A percentile compares a stretch with the other conserved stretches of the same genome.
phyloP scores from a whole-genome alignment of 208 protist species.

The Leishmania arabica region DNA sequence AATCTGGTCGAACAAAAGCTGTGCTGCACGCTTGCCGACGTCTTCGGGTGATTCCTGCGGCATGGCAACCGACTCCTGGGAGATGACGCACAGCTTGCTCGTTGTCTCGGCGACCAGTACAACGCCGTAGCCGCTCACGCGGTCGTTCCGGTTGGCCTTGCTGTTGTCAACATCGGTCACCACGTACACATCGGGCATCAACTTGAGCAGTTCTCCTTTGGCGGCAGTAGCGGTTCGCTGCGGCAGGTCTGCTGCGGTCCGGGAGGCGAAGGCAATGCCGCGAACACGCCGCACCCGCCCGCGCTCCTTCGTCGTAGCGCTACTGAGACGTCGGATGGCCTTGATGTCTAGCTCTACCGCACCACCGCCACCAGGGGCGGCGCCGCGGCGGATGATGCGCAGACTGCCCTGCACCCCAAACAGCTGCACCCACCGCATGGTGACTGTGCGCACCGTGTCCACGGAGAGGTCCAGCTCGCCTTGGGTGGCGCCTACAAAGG shows the following conservation, averaged over 20 bases:
- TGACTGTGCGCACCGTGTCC: slow-evolving; percentile 91
- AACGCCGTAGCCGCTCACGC: slow-evolving; percentile 89
- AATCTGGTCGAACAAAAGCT: slow-evolving; percentile 87
- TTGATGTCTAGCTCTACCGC: slow-evolving; percentile 82
- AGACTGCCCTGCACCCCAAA: slow-evolving; percentile 86
- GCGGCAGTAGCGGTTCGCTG: slow-evolving; percentile 87
- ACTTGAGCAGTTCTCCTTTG: slow-evolving; percentile 86
- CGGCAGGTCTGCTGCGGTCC: slow-evolving; percentile 82
- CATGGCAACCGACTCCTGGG: slow-evolving; percentile 78
- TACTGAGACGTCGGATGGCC: slow-evolving; percentile 72
- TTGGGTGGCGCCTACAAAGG: slow-evolving; percentile 87
- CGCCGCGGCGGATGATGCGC: slow-evolving; percentile 86
- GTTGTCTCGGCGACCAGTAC: slow-evolving; percentile 94
- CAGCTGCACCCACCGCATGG: slow-evolving; percentile 81
- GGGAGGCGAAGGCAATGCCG: slow-evolving; percentile 91
- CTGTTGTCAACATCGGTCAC: slow-evolving; percentile 89
- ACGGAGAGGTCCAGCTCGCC: slow-evolving; percentile 84
- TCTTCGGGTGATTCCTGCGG: slow-evolving; percentile 81
- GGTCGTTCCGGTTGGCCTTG: slow-evolving; percentile 43
- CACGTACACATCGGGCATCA: slow-evolving; percentile 94
- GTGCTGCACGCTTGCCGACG: slow-evolving; percentile 78
- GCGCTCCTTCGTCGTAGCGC: slow-evolving; percentile 63
- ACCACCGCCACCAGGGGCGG: slow-evolving; percentile 82
- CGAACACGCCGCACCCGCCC: slow-evolving; percentile 91
- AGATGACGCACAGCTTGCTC: slow-evolving; percentile 79